These are phyloP conservation scores for Globisporangium middletonii DNA, from an alignment of 352 stramenopile genomes.

Conservation along the genomic window DNA sequence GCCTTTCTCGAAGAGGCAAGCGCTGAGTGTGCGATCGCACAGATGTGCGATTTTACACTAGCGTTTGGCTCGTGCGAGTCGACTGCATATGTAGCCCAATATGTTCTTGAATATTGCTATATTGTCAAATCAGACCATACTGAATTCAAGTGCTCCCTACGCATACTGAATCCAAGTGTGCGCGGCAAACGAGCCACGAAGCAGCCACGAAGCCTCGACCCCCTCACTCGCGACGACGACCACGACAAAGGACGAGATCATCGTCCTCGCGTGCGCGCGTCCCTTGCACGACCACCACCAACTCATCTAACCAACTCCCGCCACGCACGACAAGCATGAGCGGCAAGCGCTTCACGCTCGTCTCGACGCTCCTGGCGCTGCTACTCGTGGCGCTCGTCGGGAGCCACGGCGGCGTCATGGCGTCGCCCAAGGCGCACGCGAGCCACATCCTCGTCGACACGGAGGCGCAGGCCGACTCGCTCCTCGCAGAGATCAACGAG, in stretches of 20 bases:
- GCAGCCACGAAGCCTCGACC: not conserved
- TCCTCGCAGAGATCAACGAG: slow-evolving; percentile 45
- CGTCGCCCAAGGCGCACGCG: slow-evolving; percentile 35
- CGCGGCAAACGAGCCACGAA: not conserved
- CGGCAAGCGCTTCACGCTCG: slow-evolving; percentile 11
- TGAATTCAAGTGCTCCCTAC: not conserved
- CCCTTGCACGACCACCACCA: not conserved
- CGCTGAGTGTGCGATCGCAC: no score
- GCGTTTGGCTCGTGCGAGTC: no score
- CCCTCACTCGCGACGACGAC: no score
- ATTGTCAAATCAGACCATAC: not conserved
- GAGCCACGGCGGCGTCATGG: slow-evolving; percentile 4
- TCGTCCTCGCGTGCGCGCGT: not conserved
- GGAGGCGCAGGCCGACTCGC: slow-evolving; percentile 51
- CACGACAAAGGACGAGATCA: not conserved
- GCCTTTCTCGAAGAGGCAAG: no score
- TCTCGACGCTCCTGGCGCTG: slow-evolving; percentile 9
- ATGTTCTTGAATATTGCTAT: no score
- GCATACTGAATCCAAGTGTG: not conserved
- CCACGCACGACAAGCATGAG: slow-evolving; percentile 2
- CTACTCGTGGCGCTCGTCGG: slow-evolving; percentile 8
- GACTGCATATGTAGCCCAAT: no score
- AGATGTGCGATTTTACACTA: no score
- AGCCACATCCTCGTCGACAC: slow-evolving; percentile 81
- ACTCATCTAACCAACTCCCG: not conserved